Conservation (phyloP, 129 eudicot genomes). For the Scalesia atractyloides region DNA sequence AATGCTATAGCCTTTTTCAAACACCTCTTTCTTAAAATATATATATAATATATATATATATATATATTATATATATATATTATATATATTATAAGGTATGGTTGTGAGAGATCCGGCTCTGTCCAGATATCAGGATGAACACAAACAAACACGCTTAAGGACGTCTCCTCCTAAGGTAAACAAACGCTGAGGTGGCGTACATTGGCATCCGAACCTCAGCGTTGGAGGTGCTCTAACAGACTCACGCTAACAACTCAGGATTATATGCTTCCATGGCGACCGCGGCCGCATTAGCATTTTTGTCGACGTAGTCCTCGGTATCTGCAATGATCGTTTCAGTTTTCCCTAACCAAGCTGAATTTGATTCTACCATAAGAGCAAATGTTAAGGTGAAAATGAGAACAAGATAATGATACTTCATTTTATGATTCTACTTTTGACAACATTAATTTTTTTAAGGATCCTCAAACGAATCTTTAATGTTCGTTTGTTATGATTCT, state of each 20-base stretch:
- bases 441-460: neutral
- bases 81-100: no score
- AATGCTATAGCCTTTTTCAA: no score
- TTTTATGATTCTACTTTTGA: slow-evolving; percentile 4
- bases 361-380: slow-evolving; percentile 1
- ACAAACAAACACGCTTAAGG: no score
- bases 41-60: no score
- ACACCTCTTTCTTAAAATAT: no score
- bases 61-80: no score
- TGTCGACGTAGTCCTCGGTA: neutral
- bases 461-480: neutral
- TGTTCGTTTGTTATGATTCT: neutral
- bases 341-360: neutral
- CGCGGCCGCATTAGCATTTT: neutral
- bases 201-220: no score
- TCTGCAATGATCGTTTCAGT: slow-evolving; percentile 16
- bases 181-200: no score
- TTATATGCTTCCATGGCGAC: slow-evolving; percentile 6
- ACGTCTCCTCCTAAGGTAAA: no score
- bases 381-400: slow-evolving; percentile 11
- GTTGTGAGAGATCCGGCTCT: no score
- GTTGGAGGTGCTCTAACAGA: neutral
- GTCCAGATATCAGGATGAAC: no score
- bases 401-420: neutral
- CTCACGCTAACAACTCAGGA: slow-evolving; percentile 8